A percentile compares a stretch with the other conserved stretches of the same genome.
These are phyloP conservation scores for Xylariomycetidae sp. DNA, from an alignment of 2,329 filamentous ascomycete species.

Conservation along the genomic window DNA sequence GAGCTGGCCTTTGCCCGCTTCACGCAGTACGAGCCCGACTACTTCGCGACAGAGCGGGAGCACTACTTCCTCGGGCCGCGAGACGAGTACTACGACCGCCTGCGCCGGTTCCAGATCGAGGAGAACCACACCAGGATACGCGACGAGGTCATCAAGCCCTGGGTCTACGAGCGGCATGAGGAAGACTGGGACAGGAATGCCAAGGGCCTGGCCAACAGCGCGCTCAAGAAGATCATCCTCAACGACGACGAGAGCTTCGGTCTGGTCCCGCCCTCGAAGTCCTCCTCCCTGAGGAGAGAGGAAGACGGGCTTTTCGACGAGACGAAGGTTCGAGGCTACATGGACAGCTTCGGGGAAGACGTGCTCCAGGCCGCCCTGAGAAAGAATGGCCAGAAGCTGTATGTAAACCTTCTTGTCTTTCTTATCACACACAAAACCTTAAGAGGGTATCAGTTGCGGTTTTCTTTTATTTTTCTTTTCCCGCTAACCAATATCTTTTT, in stretches of 20 bases:
- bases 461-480: too few relatives aligned
- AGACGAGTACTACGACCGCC: conserved; percentile 38
- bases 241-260: conserved; percentile 37
- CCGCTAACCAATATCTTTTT: too few relatives aligned
- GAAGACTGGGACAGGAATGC: too few relatives aligned
- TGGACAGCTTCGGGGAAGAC: too few relatives aligned
- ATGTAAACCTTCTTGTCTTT: neutral
- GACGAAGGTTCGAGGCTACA: conserved; percentile 35
- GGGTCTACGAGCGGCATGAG: too few relatives aligned
- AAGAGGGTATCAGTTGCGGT: too few relatives aligned
- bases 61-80: conserved; percentile 39
- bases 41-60: conserved; percentile 49
- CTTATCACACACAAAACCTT: neutral
- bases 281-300: conserved; percentile 22
- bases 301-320: conserved; percentile 39
- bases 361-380: too few relatives aligned
- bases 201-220: conserved; percentile 33
- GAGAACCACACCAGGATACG: conserved; percentile 39
- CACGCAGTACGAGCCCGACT: neutral
- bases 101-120: conserved; percentile 34
- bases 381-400: too few relatives aligned
- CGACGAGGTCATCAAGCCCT: conserved; percentile 16
- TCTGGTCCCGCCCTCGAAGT: conserved; percentile 15
- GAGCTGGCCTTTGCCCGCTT: conserved; percentile 44
- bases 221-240: conserved; percentile 47